Evolutionary conservation across 129 eudicot genomes (phyloP), one percentile per base, ranked within the genome.

Genomic region (Lactuca saligna): DNA sequence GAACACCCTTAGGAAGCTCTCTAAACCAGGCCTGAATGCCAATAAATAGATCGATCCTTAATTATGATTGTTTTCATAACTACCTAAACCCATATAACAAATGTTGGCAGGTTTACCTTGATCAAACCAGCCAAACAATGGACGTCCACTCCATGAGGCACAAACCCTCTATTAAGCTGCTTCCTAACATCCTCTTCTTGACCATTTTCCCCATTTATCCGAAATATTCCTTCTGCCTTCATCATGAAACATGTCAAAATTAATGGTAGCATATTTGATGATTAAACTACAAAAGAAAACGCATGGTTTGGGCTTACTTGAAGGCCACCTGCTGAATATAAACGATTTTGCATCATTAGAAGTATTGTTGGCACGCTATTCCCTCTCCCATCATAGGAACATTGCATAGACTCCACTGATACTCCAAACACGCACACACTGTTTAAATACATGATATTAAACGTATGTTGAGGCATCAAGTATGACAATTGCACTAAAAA

Each of bases 191-290:
- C 17, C 65, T 88, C 91, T 72, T 89, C 96, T 70, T 80, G 82
- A 65, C 91, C 78, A 14, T 88, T 92, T 63, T 84, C 98, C 34
- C 95, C 95, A 60, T 69, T 92, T 64, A 92, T 86, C 57, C 98
- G 87, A 60, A 92, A 92, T 75, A 92, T 86, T 50, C 98, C 98
- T 79, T 92, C 98, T 15, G 91, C 91, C 98, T 92, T 68, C 31
- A 66, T 39, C 2, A 65, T 7, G 29, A 48, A 72, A 32, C 41
- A 11, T 29, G 12, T 16, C n/a, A 8, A 58, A 50, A 17, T 5
- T 38, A 38, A 71, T 8, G 4, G 57, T 41, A 38, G 13, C 38
- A 65, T 34, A 16, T 2, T 29, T 34, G 7, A 66, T 17, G 5
- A n/a, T 61, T 15, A 12, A 66, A 49, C 41, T 66, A 48, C 54